Evolutionary conservation across 139 green algal genomes (phyloP), one percentile per base, ranked within the genome.

Genomic region (Parachlorella kessleri): DNA sequence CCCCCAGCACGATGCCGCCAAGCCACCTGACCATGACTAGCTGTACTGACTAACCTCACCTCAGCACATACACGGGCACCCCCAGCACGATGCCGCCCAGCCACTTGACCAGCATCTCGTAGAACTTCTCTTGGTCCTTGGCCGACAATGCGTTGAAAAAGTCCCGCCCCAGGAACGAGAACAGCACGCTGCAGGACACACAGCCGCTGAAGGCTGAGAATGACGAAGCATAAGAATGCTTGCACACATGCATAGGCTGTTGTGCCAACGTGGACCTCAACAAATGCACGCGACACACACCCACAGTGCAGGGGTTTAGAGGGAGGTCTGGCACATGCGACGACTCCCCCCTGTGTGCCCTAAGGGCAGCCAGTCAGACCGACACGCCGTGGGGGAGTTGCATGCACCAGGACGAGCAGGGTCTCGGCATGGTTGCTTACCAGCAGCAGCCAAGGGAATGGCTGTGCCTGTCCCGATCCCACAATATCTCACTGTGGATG

Each of bases 111-210:
- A 99, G 86, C 88, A 98, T 95, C 69, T 89, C 75, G 23, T 26
- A 32, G 66, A 80, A 80, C 65, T 73, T 80, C 10, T 67, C 75
- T 23, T 72, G 66, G 71, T 98, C 83, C 81, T 95, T 97, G 40
- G 96, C 91, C 18, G 81, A 86, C 26, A 99, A 75, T 2, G 97
- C 95, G 41, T 98, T 99, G 92, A 98, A 99, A 48, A 99, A 99
- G 91, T 99, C 96, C 32, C 96, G 89, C n/a, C 94, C 95, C 36
- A 99, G 87, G 81, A 97, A 99, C 86, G 94, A 98, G 92, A 99
- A 99, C 7, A 90, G 32, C 33, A 99, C 96, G 82, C 90, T 95
- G 87, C 73, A 78, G 32, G 23, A 2, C 66, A 36, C 28, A 59
- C 48, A 59, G 37, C 7, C 55, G 55, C 37, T 70, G 55, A 35